A percentile compares a stretch with the other conserved stretches of the same genome.
phyloP scores from a whole-genome alignment of 805 yeast species.

The Isabelozyma gotoi region DNA sequence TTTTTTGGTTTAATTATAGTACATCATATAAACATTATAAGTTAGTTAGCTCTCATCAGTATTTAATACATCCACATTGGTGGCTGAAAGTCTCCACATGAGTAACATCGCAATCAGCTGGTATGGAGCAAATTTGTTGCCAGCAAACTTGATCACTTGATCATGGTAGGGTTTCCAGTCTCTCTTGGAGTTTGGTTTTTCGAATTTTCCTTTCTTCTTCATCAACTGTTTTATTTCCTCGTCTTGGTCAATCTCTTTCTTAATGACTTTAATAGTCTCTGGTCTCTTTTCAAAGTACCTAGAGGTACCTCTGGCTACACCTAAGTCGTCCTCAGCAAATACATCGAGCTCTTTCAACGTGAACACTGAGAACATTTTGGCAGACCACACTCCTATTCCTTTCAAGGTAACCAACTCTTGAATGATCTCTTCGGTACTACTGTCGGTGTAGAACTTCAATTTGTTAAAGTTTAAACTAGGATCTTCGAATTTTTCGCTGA shows the following conservation, averaged over 20 bases:
- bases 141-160: constrained; percentile 53
- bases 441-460: constrained; percentile 33
- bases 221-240: constrained; percentile 30
- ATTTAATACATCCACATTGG: constrained; percentile 48
- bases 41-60: constrained; percentile 4
- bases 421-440: constrained; percentile 45
- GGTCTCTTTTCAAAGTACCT: constrained; percentile 58
- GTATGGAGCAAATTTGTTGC: constrained; percentile 64
- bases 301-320: constrained; percentile 79
- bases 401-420: constrained; percentile 53
- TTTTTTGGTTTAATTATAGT: neutral
- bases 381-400: constrained; percentile 85
- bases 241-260: constrained; percentile 28
- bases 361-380: constrained; percentile 81
- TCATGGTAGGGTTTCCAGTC: constrained; percentile 72
- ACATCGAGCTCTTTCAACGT: constrained; percentile 66
- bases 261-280: constrained; percentile 44
- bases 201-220: constrained; percentile 38
- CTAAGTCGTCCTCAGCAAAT: constrained; percentile 78
- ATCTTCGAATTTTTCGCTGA: constrained; percentile 52
- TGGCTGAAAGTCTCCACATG: constrained; percentile 69
- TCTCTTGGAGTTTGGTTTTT: constrained; percentile 40
- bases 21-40: constrained; percentile 1
- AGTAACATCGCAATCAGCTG: constrained; percentile 66
- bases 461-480: constrained; percentile 31